Base-by-base conservation (phyloP, 108 stramenopile genomes). In the Licmophora abbreviata region DNA sequence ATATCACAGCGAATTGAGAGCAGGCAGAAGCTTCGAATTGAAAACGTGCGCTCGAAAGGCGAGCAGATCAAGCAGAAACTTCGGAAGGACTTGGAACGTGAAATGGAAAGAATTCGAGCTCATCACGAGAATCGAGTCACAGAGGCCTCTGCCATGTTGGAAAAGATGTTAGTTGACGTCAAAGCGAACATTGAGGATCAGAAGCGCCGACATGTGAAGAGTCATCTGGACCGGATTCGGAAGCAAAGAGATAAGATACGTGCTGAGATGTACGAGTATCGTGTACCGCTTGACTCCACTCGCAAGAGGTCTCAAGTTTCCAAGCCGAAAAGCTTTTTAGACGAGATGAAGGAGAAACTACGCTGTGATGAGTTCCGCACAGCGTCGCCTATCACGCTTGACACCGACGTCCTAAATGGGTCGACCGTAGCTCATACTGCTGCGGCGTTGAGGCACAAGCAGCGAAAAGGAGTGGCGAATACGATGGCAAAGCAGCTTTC, bases 381-480 rank as follows among this genome's bases (percentile, higher is more conserved):
- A 29, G 64, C 69, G 12, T 55, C 58, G 10, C 75, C 75, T 1
- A 63, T 76, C 25, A 63, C 57, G 30, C 28, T 42, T 23, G 0
- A 42, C 48, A 23, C 66, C 64, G 65, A 32, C 52, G 11, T 23
- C 33, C 9, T 4, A 21, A 46, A 14, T 14, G 25, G 9, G 2
- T 21, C 2, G 3, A 46, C 2, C 9, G 66, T 60, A 38, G 46
- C 47, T 6, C 29, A 48, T 36, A 45, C 74, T 41, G 76, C 76
- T 15, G n/a, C n/a, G n/a, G 78, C 74, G 6, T 27, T 59, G 15
- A 70, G 85, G 10, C 80, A 86, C 52, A 86, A 79, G 41, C 80
- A 77, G 28, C 64, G 85, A 8, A 86, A 86, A 46, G 54, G 51
- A 3, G 42, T 74, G 6, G 55, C 77, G 37, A 79, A 62, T 32